Evolutionary conservation across 345 rosid species (phyloP).

Genomic region (Diplotaxis tenuifolia): DNA sequence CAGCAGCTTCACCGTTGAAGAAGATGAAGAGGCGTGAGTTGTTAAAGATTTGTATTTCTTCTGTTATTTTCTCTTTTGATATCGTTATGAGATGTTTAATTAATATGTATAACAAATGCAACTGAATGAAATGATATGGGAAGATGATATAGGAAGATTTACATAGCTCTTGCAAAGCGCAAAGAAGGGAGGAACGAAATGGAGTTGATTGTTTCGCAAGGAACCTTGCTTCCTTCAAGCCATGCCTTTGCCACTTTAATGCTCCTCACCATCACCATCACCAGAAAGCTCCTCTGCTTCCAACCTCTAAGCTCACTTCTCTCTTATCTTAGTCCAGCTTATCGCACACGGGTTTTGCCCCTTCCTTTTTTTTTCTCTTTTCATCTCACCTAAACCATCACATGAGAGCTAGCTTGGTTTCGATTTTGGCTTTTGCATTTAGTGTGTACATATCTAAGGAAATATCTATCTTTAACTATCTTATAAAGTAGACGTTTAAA

Average conservation of each 20-base stretch:
- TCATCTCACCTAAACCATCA: conserved; percentile 1
- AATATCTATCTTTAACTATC: not conserved
- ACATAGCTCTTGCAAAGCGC: no score
- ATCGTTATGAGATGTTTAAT: no score
- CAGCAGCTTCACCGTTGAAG: no score
- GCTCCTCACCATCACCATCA: conserved; percentile 29
- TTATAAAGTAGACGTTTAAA: not conserved
- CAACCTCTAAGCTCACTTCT: conserved; percentile 50
- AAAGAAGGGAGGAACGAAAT: conserved; percentile 40
- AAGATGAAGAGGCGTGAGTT: no score
- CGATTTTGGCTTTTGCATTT: not conserved
- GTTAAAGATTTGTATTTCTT: no score
- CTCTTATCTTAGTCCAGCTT: conserved; percentile 46
- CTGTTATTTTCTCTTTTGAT: no score
- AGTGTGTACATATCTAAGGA: not conserved
- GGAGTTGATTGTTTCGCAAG: conserved; percentile 38
- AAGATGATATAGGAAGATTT: no score
- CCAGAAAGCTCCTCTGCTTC: conserved; percentile 12
- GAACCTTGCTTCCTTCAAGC: conserved; percentile 34
- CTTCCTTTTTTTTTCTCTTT: not conserved
- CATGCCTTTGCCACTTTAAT: conserved; percentile 46
- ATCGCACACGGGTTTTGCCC: conserved; percentile 37
- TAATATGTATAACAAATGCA: no score
- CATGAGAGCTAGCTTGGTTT: not conserved
- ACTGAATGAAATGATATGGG: no score